A percentile compares a stretch with the other conserved stretches of the same genome.
phyloP scores from a whole-genome alignment of 1,284 basidiomycete species.

The Somion occarium region DNA sequence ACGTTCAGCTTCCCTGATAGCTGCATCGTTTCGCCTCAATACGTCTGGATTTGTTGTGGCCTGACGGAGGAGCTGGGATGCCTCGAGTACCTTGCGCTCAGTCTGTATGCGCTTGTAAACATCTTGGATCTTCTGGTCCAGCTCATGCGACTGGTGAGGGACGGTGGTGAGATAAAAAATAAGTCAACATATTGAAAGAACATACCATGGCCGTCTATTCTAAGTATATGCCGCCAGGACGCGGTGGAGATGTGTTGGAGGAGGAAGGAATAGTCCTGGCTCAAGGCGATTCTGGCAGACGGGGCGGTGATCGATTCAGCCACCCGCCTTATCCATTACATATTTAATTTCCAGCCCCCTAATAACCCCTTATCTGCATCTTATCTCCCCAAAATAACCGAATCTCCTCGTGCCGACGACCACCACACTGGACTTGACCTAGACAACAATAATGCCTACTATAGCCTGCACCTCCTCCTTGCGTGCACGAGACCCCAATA shows the following conservation, averaged over 20 bases:
- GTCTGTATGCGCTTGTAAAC: conserved; percentile 88
- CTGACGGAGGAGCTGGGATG: conserved; percentile 72
- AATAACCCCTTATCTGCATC: conserved; percentile 7
- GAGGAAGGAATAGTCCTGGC: conserved; percentile 15
- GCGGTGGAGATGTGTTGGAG: conserved; percentile 10
- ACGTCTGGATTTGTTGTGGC: conserved; percentile 89
- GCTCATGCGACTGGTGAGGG: conserved; percentile 43
- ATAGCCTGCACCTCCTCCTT: conserved; percentile 29
- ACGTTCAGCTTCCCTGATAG: conserved; percentile 85
- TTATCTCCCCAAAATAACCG: conserved; percentile 4
- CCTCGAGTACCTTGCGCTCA: conserved; percentile 90
- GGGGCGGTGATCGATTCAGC: conserved; percentile 3
- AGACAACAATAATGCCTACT: conserved; percentile 31
- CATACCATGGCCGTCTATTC: conserved; percentile 24
- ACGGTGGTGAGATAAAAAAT: conserved; percentile 9
- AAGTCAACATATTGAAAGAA: conserved; percentile 5
- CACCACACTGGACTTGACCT: neutral
- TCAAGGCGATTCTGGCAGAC: neutral
- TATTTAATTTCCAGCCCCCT: conserved; percentile 21
- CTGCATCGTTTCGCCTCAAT: conserved; percentile 73
- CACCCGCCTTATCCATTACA: conserved; percentile 1
- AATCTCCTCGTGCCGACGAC: neutral
- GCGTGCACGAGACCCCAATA: conserved; percentile 27
- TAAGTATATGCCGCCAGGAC: conserved; percentile 11
- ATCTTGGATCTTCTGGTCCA: conserved; percentile 91